A percentile compares a stretch with the other conserved stretches of the same genome.
Evolutionary conservation across 371 early-diverging fungal genomes (phyloP).

Genomic region (Mucor mucedo): DNA sequence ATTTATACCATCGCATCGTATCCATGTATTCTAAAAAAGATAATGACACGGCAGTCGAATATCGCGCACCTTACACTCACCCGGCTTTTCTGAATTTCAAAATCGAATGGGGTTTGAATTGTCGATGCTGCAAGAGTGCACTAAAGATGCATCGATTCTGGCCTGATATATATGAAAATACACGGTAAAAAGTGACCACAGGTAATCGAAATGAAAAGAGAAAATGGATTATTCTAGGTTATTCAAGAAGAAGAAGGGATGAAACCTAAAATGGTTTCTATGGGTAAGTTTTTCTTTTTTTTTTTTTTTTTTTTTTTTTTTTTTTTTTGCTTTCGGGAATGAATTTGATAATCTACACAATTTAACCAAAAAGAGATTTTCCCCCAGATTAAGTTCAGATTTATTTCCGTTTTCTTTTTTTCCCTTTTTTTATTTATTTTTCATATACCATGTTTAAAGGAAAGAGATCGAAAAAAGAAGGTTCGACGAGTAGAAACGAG

Average conservation of each 20-base stretch:
- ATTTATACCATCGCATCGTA: too few relatives aligned
- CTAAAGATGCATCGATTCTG: background rate
- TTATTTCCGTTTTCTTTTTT: background rate
- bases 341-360: conserved; percentile 18
- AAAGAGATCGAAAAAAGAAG: conserved; percentile 10
- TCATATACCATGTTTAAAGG: conserved; percentile 18
- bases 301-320: background rate
- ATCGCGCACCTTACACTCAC: too few relatives aligned
- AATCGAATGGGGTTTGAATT: too few relatives aligned
- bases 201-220: too few relatives aligned
- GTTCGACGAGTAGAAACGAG: background rate
- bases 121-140: too few relatives aligned
- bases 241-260: too few relatives aligned
- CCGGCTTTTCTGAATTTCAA: too few relatives aligned
- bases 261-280: too few relatives aligned
- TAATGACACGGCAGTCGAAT: too few relatives aligned
- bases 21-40: too few relatives aligned
- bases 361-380: conserved; percentile 6
- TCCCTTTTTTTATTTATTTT: conserved; percentile 1
- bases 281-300: background rate
- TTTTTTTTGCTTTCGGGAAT: conserved; percentile 4
- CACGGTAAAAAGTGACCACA: background rate
- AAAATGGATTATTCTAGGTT: too few relatives aligned
- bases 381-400: background rate
- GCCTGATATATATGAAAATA: background rate